Evolutionary conservation across 352 stramenopile genomes (phyloP).

Genomic region (Salisapilia sapeloensis): DNA sequence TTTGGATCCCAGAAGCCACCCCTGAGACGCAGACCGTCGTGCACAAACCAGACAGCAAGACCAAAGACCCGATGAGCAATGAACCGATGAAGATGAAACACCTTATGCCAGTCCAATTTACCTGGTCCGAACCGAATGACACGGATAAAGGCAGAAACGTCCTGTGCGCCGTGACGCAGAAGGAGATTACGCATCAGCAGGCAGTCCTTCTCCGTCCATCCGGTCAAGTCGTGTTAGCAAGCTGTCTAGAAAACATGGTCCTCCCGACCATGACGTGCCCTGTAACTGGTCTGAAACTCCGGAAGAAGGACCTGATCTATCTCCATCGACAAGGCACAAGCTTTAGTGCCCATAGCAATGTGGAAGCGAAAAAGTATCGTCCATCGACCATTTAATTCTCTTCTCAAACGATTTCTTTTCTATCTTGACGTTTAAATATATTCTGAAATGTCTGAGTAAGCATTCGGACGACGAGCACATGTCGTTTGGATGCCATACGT

Average conservation of each 20-base stretch:
- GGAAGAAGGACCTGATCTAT: slow-evolving; percentile 74
- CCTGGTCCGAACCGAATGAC: slow-evolving; percentile 21
- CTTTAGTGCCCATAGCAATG: slow-evolving; percentile 72
- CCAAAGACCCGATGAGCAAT: slow-evolving; percentile 66
- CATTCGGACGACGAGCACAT: slow-evolving; percentile 13
- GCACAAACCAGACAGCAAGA: slow-evolving; percentile 47
- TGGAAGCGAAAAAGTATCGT: slow-evolving; percentile 79
- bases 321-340: slow-evolving; percentile 57
- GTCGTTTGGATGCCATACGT: slow-evolving; percentile 22
- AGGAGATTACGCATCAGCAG: slow-evolving; percentile 62
- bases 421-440: slow-evolving; percentile 28
- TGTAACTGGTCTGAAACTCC: slow-evolving; percentile 64
- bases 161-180: slow-evolving; percentile 67
- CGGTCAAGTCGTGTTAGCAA: slow-evolving; percentile 63
- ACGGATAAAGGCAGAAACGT: slow-evolving; percentile 16
- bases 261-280: slow-evolving; percentile 74
- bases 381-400: slow-evolving; percentile 43
- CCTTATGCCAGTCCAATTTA: slow-evolving; percentile 74
- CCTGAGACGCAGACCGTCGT: slow-evolving; percentile 29
- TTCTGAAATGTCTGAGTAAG: slow-evolving; percentile 22
- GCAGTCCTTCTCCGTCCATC: slow-evolving; percentile 65
- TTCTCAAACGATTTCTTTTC: not conserved
- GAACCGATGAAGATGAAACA: slow-evolving; percentile 78
- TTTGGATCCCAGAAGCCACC: slow-evolving; percentile 77
- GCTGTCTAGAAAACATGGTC: slow-evolving; percentile 70